Conservation (phyloP, 1,284 basidiomycete genomes). For the Malassezia yamatoensis region DNA sequence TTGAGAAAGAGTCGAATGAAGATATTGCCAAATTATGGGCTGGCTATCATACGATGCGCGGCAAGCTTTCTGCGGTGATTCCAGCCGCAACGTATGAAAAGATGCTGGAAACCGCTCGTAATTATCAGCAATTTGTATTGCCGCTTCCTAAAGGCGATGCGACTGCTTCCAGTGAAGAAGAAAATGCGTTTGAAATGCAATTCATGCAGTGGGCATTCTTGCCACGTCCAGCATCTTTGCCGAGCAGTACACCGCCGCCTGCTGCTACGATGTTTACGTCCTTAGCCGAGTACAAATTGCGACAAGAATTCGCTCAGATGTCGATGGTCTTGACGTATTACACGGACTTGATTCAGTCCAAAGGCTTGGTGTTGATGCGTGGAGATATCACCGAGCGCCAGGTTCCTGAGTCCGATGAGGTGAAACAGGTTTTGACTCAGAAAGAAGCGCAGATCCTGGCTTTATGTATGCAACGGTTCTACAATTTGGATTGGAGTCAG, state of each 20-base stretch:
- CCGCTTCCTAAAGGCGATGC: constrained; percentile 33
- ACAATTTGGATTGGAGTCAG: constrained; percentile 20
- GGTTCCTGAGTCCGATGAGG: constrained; percentile 53
- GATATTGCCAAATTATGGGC: constrained; percentile 43
- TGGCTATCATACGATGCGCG: constrained; percentile 39
- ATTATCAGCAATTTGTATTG: constrained; percentile 42
- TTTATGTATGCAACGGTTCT: constrained; percentile 41
- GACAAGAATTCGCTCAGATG: constrained; percentile 77
- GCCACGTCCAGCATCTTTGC: constrained; percentile 12
- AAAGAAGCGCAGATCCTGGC: constrained; percentile 38
- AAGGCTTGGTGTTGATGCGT: constrained; percentile 73
- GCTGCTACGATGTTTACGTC: constrained; percentile 75
- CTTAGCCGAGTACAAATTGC: constrained; percentile 83
- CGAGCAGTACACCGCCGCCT: constrained; percentile 14
- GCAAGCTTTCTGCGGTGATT: constrained; percentile 44
- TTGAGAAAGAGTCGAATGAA: constrained; percentile 22
- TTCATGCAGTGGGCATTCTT: constrained; percentile 41
- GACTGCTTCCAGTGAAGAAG: constrained; percentile 9
- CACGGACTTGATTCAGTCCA: constrained; percentile 70
- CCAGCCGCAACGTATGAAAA: constrained; percentile 29
- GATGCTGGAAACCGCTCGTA: constrained; percentile 27
- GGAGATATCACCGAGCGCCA: constrained; percentile 71
- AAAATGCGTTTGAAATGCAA: constrained; percentile 42
- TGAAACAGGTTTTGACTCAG: constrained; percentile 24
- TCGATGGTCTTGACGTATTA: constrained; percentile 84